These are phyloP conservation scores for Citrus sinensis DNA, from an alignment of 345 rosid genomes.

Conservation along the genomic window DVS_A1.0 CM039167.1:9404501-9405000, in stretches of 20 bases:
- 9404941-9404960: constrained; percentile 9
- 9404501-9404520: constrained; percentile 20
- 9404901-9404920: neutral
- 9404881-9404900: constrained; percentile 1
- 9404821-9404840: neutral
- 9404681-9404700: constrained; percentile 16
- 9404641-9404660: neutral
- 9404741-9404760: neutral
- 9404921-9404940: neutral
- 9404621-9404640: constrained; percentile 15
- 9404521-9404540: constrained; percentile 5
- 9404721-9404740: neutral
- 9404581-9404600: constrained; percentile 10
- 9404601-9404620: constrained; percentile 6
- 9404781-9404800: neutral
- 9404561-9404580: constrained; percentile 6
- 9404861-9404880: constrained; percentile 1
- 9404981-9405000: constrained; percentile 6
- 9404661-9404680: constrained; percentile 14
- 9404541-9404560: neutral
- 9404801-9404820: neutral
- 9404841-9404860: neutral
- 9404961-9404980: constrained; percentile 9
- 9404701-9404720: neutral
- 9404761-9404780: neutral